These are phyloP conservation scores for Kwoniella dejecticola DNA, from an alignment of 768 basidiomycete species.

Conservation along the genomic window DNA sequence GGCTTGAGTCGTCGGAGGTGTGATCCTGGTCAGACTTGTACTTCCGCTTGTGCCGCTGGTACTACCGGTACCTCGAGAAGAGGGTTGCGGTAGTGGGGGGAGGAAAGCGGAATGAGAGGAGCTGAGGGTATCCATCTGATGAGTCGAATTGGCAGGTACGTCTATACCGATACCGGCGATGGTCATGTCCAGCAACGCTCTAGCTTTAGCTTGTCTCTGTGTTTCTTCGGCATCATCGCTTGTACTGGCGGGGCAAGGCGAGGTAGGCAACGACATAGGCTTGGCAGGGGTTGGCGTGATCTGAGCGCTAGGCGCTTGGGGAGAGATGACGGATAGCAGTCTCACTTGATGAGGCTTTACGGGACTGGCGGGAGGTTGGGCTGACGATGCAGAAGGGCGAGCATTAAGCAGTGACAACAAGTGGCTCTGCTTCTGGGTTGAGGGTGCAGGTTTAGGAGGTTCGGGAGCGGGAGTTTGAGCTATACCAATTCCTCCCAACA, in stretches of 20 bases:
- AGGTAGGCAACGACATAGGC: constrained; percentile 35
- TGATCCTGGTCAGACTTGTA: too few species aligned
- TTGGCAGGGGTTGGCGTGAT: constrained; percentile 8
- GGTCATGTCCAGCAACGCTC: constrained; percentile 43
- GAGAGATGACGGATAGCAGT: constrained; percentile 34
- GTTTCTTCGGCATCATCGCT: constrained; percentile 14
- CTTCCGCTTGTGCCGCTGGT: not conserved
- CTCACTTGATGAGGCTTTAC: constrained; percentile 38
- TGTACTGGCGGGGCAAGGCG: constrained; percentile 29
- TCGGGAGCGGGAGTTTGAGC: constrained; percentile 71
- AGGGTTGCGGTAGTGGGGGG: constrained; percentile 13
- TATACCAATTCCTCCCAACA: constrained; percentile 64
- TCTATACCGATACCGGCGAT: constrained; percentile 37
- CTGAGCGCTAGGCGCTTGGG: not conserved
- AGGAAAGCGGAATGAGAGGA: constrained; percentile 2
- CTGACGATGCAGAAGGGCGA: not conserved
- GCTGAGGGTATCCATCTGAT: not conserved
- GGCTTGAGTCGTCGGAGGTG: not conserved
- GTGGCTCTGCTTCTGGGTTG: constrained; percentile 28
- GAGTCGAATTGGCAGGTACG: constrained; percentile 6
- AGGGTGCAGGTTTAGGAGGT: constrained; percentile 40
- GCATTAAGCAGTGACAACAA: constrained; percentile 43
- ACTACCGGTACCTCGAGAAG: constrained; percentile 4
- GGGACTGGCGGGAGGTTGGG: not conserved
- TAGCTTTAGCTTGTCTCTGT: constrained; percentile 32